Percentiles rank a stretch among this genome's conserved stretches.
Conservation (phyloP, 805 yeast genomes). For the Spathaspora passalidarum region DNA sequence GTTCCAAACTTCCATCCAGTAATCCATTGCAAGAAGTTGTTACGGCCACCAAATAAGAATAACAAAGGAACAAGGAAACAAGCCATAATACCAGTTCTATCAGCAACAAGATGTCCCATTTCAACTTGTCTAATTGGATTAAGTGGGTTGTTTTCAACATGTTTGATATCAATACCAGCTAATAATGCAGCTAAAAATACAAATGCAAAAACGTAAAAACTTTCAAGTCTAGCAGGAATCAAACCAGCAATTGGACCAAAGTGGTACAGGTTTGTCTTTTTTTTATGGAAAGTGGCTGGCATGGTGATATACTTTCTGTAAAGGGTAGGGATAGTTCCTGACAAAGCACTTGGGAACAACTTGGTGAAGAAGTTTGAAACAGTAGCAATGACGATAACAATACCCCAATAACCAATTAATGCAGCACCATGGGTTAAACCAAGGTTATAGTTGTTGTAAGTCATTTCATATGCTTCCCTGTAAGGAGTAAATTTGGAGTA, state of each 20-base stretch:
- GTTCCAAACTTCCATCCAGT: conserved; percentile 55
- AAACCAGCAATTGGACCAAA: conserved; percentile 18
- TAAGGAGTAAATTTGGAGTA: conserved; percentile 33
- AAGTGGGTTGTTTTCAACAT: conserved; percentile 19
- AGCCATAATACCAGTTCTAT: conserved; percentile 52
- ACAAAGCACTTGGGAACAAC: conserved; percentile 36
- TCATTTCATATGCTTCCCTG: conserved; percentile 23
- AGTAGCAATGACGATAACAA: conserved; percentile 40
- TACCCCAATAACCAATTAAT: conserved; percentile 47
- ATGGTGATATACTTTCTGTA: conserved; percentile 24
- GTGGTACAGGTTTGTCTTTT: conserved; percentile 12
- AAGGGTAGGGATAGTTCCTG: conserved; percentile 23
- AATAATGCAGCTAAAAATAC: conserved; percentile 29
- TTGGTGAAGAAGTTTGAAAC: conserved; percentile 39
- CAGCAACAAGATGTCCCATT: conserved; percentile 46
- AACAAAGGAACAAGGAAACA: conserved; percentile 55
- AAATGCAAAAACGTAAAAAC: conserved; percentile 40
- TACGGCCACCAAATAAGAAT: conserved; percentile 67
- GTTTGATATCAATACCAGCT: conserved; percentile 22
- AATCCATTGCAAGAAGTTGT: conserved; percentile 58
- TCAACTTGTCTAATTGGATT: conserved; percentile 17
- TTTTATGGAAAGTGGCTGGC: conserved; percentile 23
- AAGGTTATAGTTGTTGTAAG: conserved; percentile 33
- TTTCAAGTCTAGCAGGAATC: conserved; percentile 55
- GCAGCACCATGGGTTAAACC: conserved; percentile 39